Conservation (phyloP, 768 basidiomycete species). For the Gloeopeniophorella convolvens region DNA sequence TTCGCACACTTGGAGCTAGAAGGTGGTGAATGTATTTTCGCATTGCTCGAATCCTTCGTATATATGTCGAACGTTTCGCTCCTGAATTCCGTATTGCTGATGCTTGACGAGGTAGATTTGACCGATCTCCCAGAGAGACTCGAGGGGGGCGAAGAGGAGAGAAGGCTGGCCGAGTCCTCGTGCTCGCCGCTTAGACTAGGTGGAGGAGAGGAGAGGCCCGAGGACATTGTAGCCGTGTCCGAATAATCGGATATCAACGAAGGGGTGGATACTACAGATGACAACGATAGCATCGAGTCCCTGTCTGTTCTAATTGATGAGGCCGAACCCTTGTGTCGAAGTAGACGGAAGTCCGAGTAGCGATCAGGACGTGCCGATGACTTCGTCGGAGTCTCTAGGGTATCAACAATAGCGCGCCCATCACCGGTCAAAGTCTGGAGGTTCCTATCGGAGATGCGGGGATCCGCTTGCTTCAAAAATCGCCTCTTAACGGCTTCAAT, state of each 20-base stretch:
- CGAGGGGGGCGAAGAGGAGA: slow-evolving; percentile 42
- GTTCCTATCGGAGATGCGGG: slow-evolving; percentile 25
- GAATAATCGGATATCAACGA: slow-evolving; percentile 57
- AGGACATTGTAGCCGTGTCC: slow-evolving; percentile 50
- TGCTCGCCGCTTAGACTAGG: slow-evolving; percentile 11
- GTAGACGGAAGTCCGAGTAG: slow-evolving; percentile 14
- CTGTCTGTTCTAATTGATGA: slow-evolving; percentile 18
- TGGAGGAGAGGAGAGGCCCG: slow-evolving; percentile 47
- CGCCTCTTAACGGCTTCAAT: slow-evolving; percentile 60
- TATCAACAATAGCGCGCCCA: not conserved
- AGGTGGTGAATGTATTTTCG: slow-evolving; percentile 25
- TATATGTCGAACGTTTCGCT: slow-evolving; percentile 1
- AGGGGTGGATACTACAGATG: slow-evolving; percentile 44
- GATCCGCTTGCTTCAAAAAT: slow-evolving; percentile 34
- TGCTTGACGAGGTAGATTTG: not conserved
- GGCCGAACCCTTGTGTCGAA: slow-evolving; percentile 9
- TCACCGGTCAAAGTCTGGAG: slow-evolving; percentile 4
- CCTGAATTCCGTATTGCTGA: not conserved
- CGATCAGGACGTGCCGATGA: slow-evolving; percentile 6
- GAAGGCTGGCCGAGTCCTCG: slow-evolving; percentile 16
- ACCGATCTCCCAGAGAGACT: not conserved
- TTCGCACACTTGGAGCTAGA: slow-evolving; percentile 49
- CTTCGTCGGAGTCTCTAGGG: slow-evolving; percentile 9
- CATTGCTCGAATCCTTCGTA: slow-evolving; percentile 17
- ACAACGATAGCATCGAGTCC: slow-evolving; percentile 28